Evolutionary conservation across 441 rosid genomes (phyloP).

Genomic region (Erodium trifolium): DNA sequence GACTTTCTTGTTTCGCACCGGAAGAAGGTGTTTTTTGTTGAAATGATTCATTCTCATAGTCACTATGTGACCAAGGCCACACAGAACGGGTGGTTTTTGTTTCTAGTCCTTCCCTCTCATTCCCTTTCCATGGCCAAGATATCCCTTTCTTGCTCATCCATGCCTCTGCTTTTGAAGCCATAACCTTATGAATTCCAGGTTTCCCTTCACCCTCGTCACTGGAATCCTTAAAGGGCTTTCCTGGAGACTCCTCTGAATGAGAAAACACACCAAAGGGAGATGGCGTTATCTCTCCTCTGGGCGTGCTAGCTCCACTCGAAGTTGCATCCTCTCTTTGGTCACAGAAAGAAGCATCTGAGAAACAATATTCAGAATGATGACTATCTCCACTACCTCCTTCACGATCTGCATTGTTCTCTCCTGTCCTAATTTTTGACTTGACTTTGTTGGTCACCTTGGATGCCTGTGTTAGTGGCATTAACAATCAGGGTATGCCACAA

Average conservation of each 20-base stretch:
- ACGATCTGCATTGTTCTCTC: too few species aligned
- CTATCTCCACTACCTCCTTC: too few species aligned
- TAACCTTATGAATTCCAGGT: constrained; percentile 51
- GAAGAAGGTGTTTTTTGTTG: constrained; percentile 34
- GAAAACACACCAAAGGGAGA: constrained; percentile 55
- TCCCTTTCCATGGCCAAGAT: constrained; percentile 94
- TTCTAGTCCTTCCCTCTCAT: constrained; percentile 60
- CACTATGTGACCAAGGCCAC: constrained; percentile 51
- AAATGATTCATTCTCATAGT: constrained; percentile 41
- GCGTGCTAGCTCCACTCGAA: too few species aligned
- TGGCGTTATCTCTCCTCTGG: constrained; percentile 47
- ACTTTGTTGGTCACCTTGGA: too few species aligned
- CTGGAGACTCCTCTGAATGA: constrained; percentile 37
- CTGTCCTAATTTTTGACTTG: too few species aligned
- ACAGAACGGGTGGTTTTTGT: constrained; percentile 36
- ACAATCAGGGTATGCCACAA: too few species aligned
- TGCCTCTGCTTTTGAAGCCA: constrained; percentile 22
- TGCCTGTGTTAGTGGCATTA: too few species aligned
- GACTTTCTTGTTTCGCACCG: constrained; percentile 38
- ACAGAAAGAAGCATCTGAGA: too few species aligned
- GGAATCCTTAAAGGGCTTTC: constrained; percentile 44
- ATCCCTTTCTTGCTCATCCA: constrained; percentile 78
- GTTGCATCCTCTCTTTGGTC: too few species aligned
- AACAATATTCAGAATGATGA: too few species aligned
- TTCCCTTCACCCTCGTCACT: constrained; percentile 70